Percentiles rank a stretch among this genome's conserved stretches.
phyloP scores from a whole-genome alignment of 208 protist genomes.

The Trypanosoma theileri region DNA sequence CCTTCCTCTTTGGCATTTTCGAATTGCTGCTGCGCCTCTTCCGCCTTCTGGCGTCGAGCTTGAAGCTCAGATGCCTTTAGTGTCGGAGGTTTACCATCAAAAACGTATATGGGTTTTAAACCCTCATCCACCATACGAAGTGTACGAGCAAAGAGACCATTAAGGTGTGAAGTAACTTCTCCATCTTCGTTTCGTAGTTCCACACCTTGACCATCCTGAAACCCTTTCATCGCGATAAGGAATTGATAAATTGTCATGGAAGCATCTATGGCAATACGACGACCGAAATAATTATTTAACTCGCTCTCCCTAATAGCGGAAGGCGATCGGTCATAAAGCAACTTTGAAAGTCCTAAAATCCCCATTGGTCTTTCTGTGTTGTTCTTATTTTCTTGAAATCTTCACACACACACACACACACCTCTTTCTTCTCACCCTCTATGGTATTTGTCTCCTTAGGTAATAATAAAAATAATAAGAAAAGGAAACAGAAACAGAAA shows the following conservation, averaged over 20 bases:
- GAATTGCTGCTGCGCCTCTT: conserved; percentile 92
- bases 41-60: conserved; percentile 89
- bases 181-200: conserved; percentile 96
- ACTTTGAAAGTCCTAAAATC: conserved; percentile 95
- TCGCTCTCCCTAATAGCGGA: conserved; percentile 89
- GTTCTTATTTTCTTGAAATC: neutral
- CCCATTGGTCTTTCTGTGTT: conserved; percentile 93
- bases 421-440: conserved; percentile 7
- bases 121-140: conserved; percentile 98
- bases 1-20: conserved; percentile 88
- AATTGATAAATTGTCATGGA: conserved; percentile 99
- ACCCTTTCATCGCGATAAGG: conserved; percentile 94
- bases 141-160: conserved; percentile 97
- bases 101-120: conserved; percentile 99
- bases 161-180: conserved; percentile 97
- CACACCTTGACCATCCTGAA: conserved; percentile 83
- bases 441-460: too few relatives aligned
- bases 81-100: conserved; percentile 98
- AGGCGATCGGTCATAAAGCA: conserved; percentile 95
- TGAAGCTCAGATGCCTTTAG: conserved; percentile 95
- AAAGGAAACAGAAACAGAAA: neutral
- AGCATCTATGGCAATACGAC: conserved; percentile 99
- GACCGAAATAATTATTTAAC: conserved; percentile 97
- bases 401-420: neutral
- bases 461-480: neutral